Percentiles rank a stretch among this genome's conserved stretches.
These are phyloP conservation scores for Petunia secreta DNA, from an alignment of 257 asterid species.

Conservation along the genomic window DNA sequence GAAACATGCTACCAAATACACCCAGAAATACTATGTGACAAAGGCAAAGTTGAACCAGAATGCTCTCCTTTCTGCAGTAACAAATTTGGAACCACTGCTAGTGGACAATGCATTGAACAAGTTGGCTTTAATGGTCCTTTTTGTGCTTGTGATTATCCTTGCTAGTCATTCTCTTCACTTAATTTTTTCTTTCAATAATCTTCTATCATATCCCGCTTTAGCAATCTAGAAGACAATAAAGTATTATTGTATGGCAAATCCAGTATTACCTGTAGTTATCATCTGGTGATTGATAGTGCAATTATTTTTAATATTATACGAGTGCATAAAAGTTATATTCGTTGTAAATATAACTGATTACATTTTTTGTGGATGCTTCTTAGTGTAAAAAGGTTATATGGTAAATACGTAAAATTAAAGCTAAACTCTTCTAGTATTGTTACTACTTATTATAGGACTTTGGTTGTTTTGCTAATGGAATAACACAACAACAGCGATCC, in stretches of 20 bases:
- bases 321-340: too few species aligned
- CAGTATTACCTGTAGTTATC: too few species aligned
- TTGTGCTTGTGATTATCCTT: slow-evolving; percentile 19
- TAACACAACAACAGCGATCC: neutral
- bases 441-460: neutral
- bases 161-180: neutral
- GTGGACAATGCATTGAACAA: slow-evolving; percentile 19
- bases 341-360: too few species aligned
- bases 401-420: too few species aligned
- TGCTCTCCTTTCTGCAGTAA: slow-evolving; percentile 11
- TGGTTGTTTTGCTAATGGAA: neutral
- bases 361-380: too few species aligned
- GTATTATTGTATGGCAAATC: neutral
- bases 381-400: too few species aligned
- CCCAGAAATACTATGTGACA: neutral
- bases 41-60: neutral
- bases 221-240: too few species aligned
- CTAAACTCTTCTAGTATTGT: too few species aligned
- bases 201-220: neutral
- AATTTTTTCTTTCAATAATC: neutral
- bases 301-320: too few species aligned
- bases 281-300: too few species aligned
- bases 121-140: slow-evolving; percentile 12
- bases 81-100: slow-evolving; percentile 19
- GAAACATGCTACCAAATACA: slow-evolving; percentile 29